A percentile compares a stretch with the other conserved stretches of the same genome.
Conservation (phyloP, 2,329 filamentous ascomycete species). For the Alternaria sp. region DNA sequence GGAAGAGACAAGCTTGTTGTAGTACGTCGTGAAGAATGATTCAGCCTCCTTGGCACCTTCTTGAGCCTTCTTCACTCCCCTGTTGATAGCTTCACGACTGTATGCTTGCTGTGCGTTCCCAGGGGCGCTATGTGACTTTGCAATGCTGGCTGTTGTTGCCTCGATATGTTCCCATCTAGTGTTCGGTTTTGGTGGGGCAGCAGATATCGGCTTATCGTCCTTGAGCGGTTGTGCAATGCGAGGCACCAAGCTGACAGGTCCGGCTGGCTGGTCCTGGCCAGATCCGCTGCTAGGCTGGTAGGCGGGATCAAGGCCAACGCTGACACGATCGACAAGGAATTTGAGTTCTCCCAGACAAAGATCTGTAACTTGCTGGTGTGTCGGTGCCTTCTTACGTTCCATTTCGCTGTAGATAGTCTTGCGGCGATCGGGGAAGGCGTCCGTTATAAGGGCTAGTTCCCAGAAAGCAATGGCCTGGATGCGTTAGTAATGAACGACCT, state of each 20-base stretch:
- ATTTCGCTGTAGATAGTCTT: conserved; percentile 87
- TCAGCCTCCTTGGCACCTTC: conserved; percentile 39
- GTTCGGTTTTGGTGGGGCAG: conserved; percentile 51
- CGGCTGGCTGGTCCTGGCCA: conserved; percentile 25
- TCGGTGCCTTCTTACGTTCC: conserved; percentile 78
- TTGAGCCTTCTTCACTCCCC: conserved; percentile 44
- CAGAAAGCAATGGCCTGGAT: conserved; percentile 82
- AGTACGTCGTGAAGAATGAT: conserved; percentile 36
- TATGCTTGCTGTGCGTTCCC: conserved; percentile 47
- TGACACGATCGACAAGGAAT: conserved; percentile 72
- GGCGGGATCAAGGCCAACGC: conserved; percentile 53
- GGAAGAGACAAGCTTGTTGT: conserved; percentile 48
- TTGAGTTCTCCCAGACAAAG: conserved; percentile 75
- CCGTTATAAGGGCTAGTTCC: conserved; percentile 84
- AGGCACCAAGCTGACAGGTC: conserved; percentile 57
- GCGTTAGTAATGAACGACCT: conserved; percentile 14
- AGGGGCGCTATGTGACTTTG: conserved; percentile 51
- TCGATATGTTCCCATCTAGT: conserved; percentile 39
- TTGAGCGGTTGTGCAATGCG: conserved; percentile 59
- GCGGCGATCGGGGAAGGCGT: conserved; percentile 76
- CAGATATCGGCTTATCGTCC: conserved; percentile 57
- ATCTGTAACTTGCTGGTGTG: conserved; percentile 80
- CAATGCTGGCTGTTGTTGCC: conserved; percentile 52
- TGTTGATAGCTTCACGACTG: conserved; percentile 45
- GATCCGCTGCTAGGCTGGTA: conserved; percentile 27